Conservation (phyloP, 2,329 filamentous ascomycete genomes). For the Mycocentrospora acerina region DNA sequence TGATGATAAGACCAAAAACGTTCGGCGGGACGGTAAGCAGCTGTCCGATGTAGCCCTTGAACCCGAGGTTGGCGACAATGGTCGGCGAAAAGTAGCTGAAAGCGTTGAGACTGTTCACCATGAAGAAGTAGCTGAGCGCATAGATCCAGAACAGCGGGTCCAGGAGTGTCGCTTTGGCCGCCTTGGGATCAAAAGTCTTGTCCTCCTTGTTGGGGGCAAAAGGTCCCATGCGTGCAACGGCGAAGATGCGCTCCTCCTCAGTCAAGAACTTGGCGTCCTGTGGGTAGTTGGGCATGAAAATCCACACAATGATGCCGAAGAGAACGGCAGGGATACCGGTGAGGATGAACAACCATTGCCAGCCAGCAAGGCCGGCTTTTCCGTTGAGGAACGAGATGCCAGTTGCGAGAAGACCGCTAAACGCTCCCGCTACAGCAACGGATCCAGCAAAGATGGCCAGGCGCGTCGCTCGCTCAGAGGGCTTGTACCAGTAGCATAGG, state of each 20-base stretch:
- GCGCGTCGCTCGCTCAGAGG: conserved; percentile 72
- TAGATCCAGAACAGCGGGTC: conserved; percentile 57
- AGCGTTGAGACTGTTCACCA: conserved; percentile 47
- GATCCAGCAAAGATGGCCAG: conserved; percentile 79
- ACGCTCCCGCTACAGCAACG: conserved; percentile 74
- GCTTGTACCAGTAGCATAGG: conserved; percentile 78
- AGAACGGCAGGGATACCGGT: conserved; percentile 69
- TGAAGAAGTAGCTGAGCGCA: conserved; percentile 42
- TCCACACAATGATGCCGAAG: conserved; percentile 67
- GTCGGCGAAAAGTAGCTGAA: conserved; percentile 58
- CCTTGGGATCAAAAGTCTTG: conserved; percentile 50
- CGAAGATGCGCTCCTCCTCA: conserved; percentile 67
- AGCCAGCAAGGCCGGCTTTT: conserved; percentile 44
- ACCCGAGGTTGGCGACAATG: conserved; percentile 61
- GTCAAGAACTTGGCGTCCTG: conserved; percentile 71
- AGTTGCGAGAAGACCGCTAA: conserved; percentile 70
- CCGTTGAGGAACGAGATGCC: conserved; percentile 70
- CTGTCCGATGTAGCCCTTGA: conserved; percentile 61
- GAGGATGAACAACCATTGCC: conserved; percentile 52
- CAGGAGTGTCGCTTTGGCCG: conserved; percentile 49
- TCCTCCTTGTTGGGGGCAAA: conserved; percentile 46
- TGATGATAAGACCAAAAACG: conserved; percentile 59
- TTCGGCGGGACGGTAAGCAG: conserved; percentile 69
- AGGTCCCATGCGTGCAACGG: conserved; percentile 62
- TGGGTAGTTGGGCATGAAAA: conserved; percentile 74